Evolutionary conservation across 805 yeast genomes (phyloP).

Genomic region (Metschnikowia noctiluminum): DNA sequence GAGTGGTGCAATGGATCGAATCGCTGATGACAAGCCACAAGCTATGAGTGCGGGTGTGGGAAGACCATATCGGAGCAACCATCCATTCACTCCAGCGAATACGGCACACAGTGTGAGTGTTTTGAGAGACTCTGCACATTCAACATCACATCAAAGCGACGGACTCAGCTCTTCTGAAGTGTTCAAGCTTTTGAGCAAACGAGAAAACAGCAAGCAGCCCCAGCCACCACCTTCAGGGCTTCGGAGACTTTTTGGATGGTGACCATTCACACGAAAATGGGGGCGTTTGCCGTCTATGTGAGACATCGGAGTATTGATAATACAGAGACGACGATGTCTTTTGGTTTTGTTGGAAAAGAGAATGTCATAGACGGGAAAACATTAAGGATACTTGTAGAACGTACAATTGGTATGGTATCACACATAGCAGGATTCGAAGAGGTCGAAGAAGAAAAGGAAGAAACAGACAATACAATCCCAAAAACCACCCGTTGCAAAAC

Average conservation of each 20-base stretch:
- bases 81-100: background rate
- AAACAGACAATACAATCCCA: no score
- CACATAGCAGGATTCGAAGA: no score
- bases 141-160: conserved; percentile 1
- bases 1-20: background rate
- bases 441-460: no score
- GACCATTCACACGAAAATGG: no score
- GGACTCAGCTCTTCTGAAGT: conserved; percentile 21
- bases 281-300: no score
- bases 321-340: no score
- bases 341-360: no score
- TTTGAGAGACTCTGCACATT: background rate
- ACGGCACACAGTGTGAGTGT: background rate
- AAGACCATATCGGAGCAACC: background rate
- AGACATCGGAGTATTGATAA: no score
- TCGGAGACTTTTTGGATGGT: conserved; percentile 40
- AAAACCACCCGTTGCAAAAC: no score
- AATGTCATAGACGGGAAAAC: no score
- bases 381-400: background rate
- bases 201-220: conserved; percentile 8
- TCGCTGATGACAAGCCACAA: background rate
- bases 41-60: background rate
- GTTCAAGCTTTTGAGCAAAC: conserved; percentile 17
- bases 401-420: background rate
- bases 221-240: conserved; percentile 7